Percentiles rank a stretch among this genome's conserved stretches.
phyloP scores from a whole-genome alignment of 1,284 basidiomycete genomes.

The Trichosporon ovoides region DNA sequence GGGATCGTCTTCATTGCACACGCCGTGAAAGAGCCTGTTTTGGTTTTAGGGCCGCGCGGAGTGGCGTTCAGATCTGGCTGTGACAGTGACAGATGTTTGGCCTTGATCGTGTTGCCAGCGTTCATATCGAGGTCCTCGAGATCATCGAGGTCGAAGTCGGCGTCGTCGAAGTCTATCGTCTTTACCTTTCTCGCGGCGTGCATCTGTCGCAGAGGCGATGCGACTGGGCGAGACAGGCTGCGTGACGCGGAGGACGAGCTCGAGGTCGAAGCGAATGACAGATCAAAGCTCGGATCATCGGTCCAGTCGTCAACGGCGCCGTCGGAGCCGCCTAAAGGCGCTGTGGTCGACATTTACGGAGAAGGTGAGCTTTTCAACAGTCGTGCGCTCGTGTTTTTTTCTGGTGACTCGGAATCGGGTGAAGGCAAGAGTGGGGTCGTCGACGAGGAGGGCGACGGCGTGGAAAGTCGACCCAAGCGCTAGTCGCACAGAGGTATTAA shows the following conservation, averaged over 20 bases:
- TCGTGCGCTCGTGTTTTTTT: background rate
- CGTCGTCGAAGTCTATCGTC: conserved; percentile 21
- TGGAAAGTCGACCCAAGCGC: background rate
- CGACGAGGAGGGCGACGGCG: background rate
- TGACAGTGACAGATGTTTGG: background rate
- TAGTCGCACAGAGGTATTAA: background rate
- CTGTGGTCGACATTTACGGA: background rate
- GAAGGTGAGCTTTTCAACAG: background rate
- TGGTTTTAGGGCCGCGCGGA: conserved; percentile 7
- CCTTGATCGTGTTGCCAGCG: conserved; percentile 5
- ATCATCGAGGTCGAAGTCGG: conserved; percentile 27
- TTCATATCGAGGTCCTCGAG: conserved; percentile 17
- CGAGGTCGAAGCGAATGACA: conserved; percentile 21
- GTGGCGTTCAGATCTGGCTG: background rate
- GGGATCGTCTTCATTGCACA: conserved; percentile 19
- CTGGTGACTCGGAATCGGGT: background rate
- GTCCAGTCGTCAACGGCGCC: conserved; percentile 35
- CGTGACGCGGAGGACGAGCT: conserved; percentile 19
- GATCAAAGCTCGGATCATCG: conserved; percentile 40
- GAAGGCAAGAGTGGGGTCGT: background rate
- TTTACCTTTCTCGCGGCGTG: conserved; percentile 12
- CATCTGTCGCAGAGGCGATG: conserved; percentile 30
- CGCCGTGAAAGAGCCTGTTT: conserved; percentile 14
- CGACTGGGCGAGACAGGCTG: conserved; percentile 6
- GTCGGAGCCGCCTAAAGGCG: conserved; percentile 1